Percentiles rank a stretch among this genome's conserved stretches.
Evolutionary conservation across 2,329 filamentous ascomycete species (phyloP).

Genomic region (Clonostachys chloroleuca): DNA sequence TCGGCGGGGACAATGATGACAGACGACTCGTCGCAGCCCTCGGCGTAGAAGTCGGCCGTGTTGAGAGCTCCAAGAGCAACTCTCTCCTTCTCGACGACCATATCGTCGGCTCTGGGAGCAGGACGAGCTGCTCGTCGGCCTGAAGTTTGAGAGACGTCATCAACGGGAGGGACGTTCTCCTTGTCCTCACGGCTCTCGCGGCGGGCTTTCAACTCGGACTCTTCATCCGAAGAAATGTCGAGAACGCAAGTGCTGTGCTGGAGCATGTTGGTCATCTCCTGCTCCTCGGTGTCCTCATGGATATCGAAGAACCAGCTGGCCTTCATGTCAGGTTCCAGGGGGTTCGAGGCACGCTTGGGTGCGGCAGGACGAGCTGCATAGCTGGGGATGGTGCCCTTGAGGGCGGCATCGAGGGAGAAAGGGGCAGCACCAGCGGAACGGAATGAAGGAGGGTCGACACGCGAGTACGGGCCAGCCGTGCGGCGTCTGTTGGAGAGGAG

Average conservation of each 20-base stretch:
- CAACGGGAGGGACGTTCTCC: conserved; percentile 82
- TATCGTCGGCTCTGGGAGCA: conserved; percentile 35
- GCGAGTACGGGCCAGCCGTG: conserved; percentile 57
- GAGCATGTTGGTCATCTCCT: conserved; percentile 88
- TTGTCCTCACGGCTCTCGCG: conserved; percentile 66
- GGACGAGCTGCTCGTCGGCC: conserved; percentile 21
- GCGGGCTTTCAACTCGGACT: conserved; percentile 52
- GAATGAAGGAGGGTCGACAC: conserved; percentile 68
- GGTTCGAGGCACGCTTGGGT: conserved; percentile 17
- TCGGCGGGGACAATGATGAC: conserved; percentile 60
- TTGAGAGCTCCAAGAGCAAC: conserved; percentile 64
- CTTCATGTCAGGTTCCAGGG: conserved; percentile 41
- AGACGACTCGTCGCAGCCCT: conserved; percentile 59
- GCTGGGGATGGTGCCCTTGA: conserved; percentile 68
- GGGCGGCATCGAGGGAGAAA: conserved; percentile 81
- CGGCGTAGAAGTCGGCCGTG: conserved; percentile 62
- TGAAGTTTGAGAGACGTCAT: conserved; percentile 56
- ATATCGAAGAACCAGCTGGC: conserved; percentile 89
- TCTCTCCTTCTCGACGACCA: conserved; percentile 60
- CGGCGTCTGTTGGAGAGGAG: conserved; percentile 66
- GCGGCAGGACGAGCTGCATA: conserved; percentile 32
- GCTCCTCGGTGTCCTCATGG: conserved; percentile 84
- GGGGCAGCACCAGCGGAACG: conserved; percentile 45
- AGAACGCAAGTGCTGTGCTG: conserved; percentile 84
- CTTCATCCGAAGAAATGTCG: conserved; percentile 87